A percentile compares a stretch with the other conserved stretches of the same genome.
phyloP scores from a whole-genome alignment of 768 basidiomycete genomes.

The Dioszegia hungarica region DNA sequence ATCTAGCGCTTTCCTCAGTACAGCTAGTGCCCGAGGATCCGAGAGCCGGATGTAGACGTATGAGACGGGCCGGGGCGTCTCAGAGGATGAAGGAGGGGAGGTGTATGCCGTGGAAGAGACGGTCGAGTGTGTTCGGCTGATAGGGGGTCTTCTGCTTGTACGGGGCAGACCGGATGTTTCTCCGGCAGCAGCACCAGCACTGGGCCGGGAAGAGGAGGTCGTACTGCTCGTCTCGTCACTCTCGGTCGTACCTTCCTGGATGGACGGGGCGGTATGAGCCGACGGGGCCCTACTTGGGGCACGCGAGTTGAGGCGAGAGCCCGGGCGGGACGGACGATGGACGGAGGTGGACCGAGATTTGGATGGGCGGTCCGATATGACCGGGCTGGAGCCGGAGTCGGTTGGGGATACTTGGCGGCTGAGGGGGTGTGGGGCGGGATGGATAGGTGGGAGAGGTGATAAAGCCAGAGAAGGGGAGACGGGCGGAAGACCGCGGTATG shows the following conservation, averaged over 20 bases:
- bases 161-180: too few species aligned
- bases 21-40: constrained; percentile 12
- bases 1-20: constrained; percentile 14
- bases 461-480: not conserved
- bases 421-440: not conserved
- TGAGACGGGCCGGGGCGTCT: not conserved
- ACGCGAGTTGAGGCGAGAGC: too few species aligned
- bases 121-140: not conserved
- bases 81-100: not conserved
- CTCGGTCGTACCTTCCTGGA: too few species aligned
- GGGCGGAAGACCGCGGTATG: not conserved
- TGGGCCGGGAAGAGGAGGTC: too few species aligned
- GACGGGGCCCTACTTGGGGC: too few species aligned
- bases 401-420: not conserved
- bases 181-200: too few species aligned
- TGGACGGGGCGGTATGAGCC: too few species aligned
- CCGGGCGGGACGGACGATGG: too few species aligned
- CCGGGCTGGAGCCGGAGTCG: not conserved
- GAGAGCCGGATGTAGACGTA: constrained; percentile 17
- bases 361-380: not conserved
- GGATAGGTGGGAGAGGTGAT: not conserved
- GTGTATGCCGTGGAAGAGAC: not conserved
- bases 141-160: not conserved
- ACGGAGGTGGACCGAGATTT: too few species aligned
- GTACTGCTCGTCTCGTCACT: too few species aligned